Percentiles rank a stretch among this genome's conserved stretches.
phyloP scores from a whole-genome alignment of 768 basidiomycete species.

The Phylloporus sp. region DNA sequence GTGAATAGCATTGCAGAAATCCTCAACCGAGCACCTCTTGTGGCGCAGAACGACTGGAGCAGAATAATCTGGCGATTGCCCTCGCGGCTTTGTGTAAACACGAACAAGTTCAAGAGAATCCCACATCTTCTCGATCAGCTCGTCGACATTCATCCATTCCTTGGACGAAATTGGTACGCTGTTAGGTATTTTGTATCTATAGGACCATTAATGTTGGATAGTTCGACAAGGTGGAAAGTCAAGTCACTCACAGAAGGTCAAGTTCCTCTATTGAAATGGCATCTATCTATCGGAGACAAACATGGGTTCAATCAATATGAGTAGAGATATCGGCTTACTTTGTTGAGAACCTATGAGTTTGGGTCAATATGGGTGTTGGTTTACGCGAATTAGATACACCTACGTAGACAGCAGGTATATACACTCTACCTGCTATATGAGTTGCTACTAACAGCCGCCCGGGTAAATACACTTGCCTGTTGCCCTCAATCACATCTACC shows the following conservation, averaged over 20 bases:
- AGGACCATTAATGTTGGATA: neutral
- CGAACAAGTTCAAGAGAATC: slow-evolving; percentile 86
- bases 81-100: slow-evolving; percentile 95
- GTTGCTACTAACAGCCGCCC: neutral
- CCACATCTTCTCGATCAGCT: slow-evolving; percentile 94
- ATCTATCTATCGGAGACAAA: slow-evolving; percentile 63
- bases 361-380: neutral
- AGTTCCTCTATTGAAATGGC: slow-evolving; percentile 98
- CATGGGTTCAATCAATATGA: neutral
- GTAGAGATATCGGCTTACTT: slow-evolving; percentile 43
- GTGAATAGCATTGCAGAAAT: slow-evolving; percentile 91
- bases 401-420: slow-evolving; percentile 90
- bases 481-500: slow-evolving; percentile 96
- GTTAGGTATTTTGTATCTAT: slow-evolving; percentile 89
- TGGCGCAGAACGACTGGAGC: slow-evolving; percentile 83
- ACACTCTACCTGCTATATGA: slow-evolving; percentile 55
- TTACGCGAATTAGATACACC: slow-evolving; percentile 24
- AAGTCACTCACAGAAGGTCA: slow-evolving; percentile 64
- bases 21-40: slow-evolving; percentile 66
- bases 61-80: slow-evolving; percentile 85
- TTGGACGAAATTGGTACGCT: slow-evolving; percentile 92
- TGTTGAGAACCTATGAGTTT: slow-evolving; percentile 65
- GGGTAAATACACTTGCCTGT: slow-evolving; percentile 46
- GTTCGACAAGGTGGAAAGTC: neutral
- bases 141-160: slow-evolving; percentile 96